Conservation (phyloP, 768 basidiomycete genomes). For the Scleroderma bovista region DNA sequence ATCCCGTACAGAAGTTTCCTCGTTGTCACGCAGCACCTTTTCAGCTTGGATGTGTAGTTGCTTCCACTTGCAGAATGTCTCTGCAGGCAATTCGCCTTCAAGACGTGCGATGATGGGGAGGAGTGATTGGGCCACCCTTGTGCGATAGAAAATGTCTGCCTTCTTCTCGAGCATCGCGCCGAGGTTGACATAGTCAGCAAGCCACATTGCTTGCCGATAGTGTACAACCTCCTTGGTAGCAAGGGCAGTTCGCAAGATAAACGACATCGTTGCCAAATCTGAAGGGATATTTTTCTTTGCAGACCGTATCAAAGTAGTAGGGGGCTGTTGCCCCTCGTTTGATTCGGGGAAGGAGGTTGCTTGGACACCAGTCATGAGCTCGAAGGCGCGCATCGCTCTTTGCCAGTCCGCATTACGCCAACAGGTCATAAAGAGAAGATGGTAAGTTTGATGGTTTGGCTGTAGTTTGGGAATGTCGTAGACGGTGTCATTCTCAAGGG, state of each 20-base stretch:
- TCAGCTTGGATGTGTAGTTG: neutral
- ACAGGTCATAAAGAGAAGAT: constrained; percentile 59
- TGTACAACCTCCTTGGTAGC: constrained; percentile 44
- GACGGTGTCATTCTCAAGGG: constrained; percentile 50
- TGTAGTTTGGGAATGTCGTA: constrained; percentile 39
- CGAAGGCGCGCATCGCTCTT: constrained; percentile 50
- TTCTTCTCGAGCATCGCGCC: constrained; percentile 28
- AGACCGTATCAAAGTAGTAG: constrained; percentile 38
- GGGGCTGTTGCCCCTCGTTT: constrained; percentile 38
- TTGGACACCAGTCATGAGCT: constrained; percentile 69
- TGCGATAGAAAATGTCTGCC: constrained; percentile 33
- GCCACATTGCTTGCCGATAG: constrained; percentile 56
- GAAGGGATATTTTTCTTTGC: constrained; percentile 41
- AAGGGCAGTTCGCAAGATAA: constrained; percentile 54
- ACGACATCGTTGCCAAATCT: constrained; percentile 49
- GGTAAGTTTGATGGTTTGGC: constrained; percentile 41
- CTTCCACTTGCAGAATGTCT: neutral
- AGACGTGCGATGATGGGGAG: constrained; percentile 34
- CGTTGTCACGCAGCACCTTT: neutral
- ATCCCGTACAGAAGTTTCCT: constrained; percentile 9
- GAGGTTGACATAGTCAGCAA: constrained; percentile 45
- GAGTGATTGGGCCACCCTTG: constrained; percentile 46
- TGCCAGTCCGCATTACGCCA: constrained; percentile 62
- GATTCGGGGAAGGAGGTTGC: constrained; percentile 38
- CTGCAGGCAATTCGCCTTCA: constrained; percentile 12